Base-by-base conservation (phyloP, 1,139 yeast genomes). In the Kurtzmaniella natalensis region DNA sequence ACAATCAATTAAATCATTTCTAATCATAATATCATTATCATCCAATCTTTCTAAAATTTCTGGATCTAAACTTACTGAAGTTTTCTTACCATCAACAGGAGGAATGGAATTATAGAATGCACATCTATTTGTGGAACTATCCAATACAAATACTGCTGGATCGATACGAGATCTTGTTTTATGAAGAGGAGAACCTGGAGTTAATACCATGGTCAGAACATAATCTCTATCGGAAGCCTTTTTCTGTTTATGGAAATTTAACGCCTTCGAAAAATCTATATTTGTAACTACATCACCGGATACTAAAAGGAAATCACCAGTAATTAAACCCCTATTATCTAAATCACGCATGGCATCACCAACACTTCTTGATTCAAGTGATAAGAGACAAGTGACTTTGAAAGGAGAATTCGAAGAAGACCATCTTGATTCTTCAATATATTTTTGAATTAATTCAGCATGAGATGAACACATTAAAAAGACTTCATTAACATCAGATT, bases 291-390 rank as follows among this genome's bases (percentile, higher is more conserved):
- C 94, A 55, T 92, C 98, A 38, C 98, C 98, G 11, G 94, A 79
- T 27, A 94, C 85, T 28, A 92, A 70, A 40, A 94, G 64, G 50
- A 92, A 92, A 59, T 92, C 99, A 10, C 94, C 87, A 3, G 85
- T 76, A 37, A 92, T 86, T 39, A 89, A 63, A 2, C 96, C 96
- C 51, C 95, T 72, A 41, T 86, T 81, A 57, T 92, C 98, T 42
- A 92, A 66, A 54, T 89, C 97, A 56, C 98, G 75, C 94, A 92
- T 83, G 20, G 95, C 95, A 63, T 92, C 98, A 44, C 98, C 98
- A 5, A 89, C 94, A 14, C 95, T 85, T 55, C 89, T 69, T 11
- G 94, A 81, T 55, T 89, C 96, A 29, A 88, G 76, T n/a, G 94
- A 77, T 69, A 85, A 75, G 34, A 92, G 74, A 3, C 94, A 81